Percentiles rank a stretch among this genome's conserved stretches.
Conservation (phyloP, 1,139 yeast species). For the Suhomyces guaymorum region DNA sequence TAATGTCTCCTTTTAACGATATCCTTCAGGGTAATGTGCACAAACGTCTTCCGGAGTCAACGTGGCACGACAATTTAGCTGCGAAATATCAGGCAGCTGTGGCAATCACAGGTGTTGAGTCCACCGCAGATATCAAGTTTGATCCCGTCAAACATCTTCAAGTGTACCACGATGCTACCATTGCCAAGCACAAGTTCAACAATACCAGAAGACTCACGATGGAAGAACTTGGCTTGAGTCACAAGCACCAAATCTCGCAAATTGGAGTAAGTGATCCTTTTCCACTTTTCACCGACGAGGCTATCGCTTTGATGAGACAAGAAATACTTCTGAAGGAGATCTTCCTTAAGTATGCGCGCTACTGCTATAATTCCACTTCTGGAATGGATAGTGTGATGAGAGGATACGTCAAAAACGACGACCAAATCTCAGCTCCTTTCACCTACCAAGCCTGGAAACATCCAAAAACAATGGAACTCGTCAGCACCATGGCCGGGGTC, state of each 20-base stretch:
- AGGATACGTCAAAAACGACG: conserved; percentile 45
- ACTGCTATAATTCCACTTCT: conserved; percentile 40
- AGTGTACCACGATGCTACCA: conserved; percentile 33
- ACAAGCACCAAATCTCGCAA: conserved; percentile 43
- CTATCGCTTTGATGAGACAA: conserved; percentile 54
- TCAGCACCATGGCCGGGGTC: conserved; percentile 55
- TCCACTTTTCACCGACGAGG: conserved; percentile 58
- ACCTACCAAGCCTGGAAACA: conserved; percentile 57
- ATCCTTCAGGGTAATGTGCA: conserved; percentile 27
- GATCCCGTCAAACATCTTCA: conserved; percentile 48
- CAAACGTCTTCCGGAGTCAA: conserved; percentile 20
- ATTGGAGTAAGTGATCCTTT: conserved; percentile 59
- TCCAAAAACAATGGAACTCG: conserved; percentile 51
- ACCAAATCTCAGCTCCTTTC: conserved; percentile 40
- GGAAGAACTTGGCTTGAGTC: conserved; percentile 45
- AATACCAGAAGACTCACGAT: conserved; percentile 47
- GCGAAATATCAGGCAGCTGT: conserved; percentile 14
- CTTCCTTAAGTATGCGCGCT: conserved; percentile 46
- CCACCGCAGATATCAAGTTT: conserved; percentile 24
- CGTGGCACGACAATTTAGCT: conserved; percentile 19
- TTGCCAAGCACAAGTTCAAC: conserved; percentile 27
- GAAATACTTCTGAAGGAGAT: conserved; percentile 48
- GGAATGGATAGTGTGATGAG: conserved; percentile 50
- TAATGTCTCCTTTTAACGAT: too few species aligned
- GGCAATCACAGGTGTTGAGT: conserved; percentile 11